Evolutionary conservation across 176 grass and related monocot species (phyloP), one percentile per base, ranked within the genome.

Genomic region (Triticum timopheevii): DNA sequence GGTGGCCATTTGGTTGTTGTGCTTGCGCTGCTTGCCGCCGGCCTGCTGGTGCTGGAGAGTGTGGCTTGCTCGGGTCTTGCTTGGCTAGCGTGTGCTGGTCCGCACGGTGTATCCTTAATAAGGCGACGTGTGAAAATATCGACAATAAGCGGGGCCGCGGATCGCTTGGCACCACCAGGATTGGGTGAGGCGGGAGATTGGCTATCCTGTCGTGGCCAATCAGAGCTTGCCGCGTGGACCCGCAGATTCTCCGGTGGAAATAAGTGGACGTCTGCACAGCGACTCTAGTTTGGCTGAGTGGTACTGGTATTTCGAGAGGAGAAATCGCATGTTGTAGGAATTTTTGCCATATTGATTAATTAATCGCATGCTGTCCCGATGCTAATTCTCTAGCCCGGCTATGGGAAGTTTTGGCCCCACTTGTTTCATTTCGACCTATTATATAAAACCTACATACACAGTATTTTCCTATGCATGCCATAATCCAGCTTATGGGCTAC

Each of bases 181-280:
- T 86, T 92, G 91, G 94, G 75, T 79, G 81, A 92, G 85, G 88
- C 86, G 34, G 61, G 84, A 80, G 87, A 82, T 86, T 84, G 89
- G 82, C 31, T 82, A 96, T 96, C 92, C 82, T 39, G 36, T 86
- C 31, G 8, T 4, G 58, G 28, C 94, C 89, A 96, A 90, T 33
- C 9, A 10, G 79, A 1, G 13, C 6, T 23, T n/a, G 80, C 89
- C 92, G 90, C 77, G 39, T 92, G 87, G 85, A 88, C 80, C 27
- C 30, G 38, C 50, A 31, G 69, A 87, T 63, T 83, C 74, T 72
- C 38, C 19, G 2, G 16, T 10, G 4, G 30, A 61, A 65, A 88
- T 47, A 13, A 47, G 74, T 34, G 80, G 49, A 62, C 61, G n/a
- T 27, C 36, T 70, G 42, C 22, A 9, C 39, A 65, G 27, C 25